Percentiles rank a stretch among this genome's conserved stretches.
phyloP scores from a whole-genome alignment of 371 early-diverging fungal genomes.

The Mortierella sp. region DNA sequence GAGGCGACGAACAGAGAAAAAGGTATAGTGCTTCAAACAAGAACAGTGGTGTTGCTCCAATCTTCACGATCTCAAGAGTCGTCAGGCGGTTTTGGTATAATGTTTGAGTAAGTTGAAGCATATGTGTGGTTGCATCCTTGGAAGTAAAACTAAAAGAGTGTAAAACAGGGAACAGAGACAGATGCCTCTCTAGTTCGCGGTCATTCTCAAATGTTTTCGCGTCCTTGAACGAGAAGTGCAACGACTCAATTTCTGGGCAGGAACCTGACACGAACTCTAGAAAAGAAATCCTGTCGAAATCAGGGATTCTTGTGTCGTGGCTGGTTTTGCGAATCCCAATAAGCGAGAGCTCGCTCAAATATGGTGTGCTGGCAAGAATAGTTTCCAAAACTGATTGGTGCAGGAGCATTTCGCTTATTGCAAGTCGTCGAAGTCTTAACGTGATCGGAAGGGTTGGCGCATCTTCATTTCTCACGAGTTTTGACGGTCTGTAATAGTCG shows the following conservation, averaged over 20 bases:
- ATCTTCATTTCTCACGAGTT: not conserved
- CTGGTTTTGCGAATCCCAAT: not conserved
- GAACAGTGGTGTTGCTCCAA: not conserved
- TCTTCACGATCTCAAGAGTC: not conserved
- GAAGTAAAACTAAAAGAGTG: not conserved
- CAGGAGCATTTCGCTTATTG: not conserved
- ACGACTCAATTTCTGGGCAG: not conserved
- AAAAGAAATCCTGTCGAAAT: not conserved
- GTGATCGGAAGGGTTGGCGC: not conserved
- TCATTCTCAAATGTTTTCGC: not conserved
- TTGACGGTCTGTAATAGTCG: not conserved
- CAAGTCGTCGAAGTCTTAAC: not conserved
- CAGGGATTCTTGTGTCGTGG: not conserved
- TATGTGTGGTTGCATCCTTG: not conserved
- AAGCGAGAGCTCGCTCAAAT: not conserved
- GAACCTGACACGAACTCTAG: not conserved
- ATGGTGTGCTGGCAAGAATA: not conserved
- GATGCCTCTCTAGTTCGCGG: not conserved
- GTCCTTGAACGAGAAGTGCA: constrained; percentile 1
- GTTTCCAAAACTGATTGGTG: not conserved
- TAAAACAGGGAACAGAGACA: not conserved
- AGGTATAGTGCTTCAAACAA: not conserved
- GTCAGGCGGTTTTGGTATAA: not conserved
- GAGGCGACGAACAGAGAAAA: not conserved
- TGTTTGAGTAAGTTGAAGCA: not conserved